Evolutionary conservation across 305 asterid genomes (phyloP), one percentile per base, ranked within the genome.

Genomic region (Fraxinus baroniana): DNA sequence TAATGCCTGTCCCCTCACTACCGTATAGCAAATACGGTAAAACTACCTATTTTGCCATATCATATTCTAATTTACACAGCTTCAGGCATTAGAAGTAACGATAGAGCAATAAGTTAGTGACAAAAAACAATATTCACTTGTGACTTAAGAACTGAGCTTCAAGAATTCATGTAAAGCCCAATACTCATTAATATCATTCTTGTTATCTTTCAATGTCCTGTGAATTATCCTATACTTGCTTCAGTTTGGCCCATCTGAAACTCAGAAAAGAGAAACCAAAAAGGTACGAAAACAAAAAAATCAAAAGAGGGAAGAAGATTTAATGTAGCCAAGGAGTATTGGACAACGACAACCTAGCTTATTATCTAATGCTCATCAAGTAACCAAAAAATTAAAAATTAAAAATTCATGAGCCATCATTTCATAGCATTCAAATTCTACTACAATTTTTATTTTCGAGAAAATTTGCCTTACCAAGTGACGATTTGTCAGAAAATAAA

Each of bases 271-370:
- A 44, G 18, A 74, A 55, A 13, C n/a, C 12, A 57, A 81, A 18
- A 77, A 33, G 13, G n/a, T 46, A 49, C 46, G 8, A 70, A 82
- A 77, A 82, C 28, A 0, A 41, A 35, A 70, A 5, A 49, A 17
- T 64, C 28, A 71, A 73, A 78, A 78, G 75, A 52, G 60, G 35
- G 44, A 72, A 72, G 52, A 70, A 52, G 66, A 8, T 62, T 62
- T 18, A 62, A 62, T 5, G 18, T 9, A 64, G 78, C 71, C 46
- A 18, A 76, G 76, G 71, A 62, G 55, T 76, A 57, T 76, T 32
- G 55, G 66, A 75, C 24, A 52, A 32, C 36, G 66, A 75, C 24
- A 52, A 32, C 36, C 28, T 33, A 66, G 73, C 32, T 32, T 33
- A n/a, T 76, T 71, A 28, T 68, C 8, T 28, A 68, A 2, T 68